Conservation (phyloP, 2,329 filamentous ascomycete species). For the Botrytis elliptica region DNA sequence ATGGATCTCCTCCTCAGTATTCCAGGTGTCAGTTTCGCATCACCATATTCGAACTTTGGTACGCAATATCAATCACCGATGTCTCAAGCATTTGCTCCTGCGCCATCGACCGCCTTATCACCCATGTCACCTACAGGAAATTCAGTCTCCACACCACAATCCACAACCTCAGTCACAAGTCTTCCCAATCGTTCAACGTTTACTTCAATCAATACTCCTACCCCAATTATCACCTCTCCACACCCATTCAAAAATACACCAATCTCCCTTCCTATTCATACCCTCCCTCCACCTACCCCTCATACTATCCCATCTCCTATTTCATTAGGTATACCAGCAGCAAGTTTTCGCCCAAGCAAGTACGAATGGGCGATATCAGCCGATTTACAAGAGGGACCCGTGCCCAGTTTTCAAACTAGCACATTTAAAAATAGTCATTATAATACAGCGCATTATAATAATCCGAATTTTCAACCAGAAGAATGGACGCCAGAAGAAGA, state of each 20-base stretch:
- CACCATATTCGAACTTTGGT: conserved; percentile 31
- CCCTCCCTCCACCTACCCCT: conserved; percentile 30
- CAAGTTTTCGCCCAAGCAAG: conserved; percentile 38
- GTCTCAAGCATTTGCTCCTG: conserved; percentile 33
- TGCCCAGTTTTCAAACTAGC: conserved; percentile 44
- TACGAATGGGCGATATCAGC: conserved; percentile 38
- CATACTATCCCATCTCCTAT: conserved; percentile 25
- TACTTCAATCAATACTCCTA: conserved; percentile 21
- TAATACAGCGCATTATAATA: conserved; percentile 66
- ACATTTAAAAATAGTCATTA: conserved; percentile 67
- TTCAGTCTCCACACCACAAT: conserved; percentile 24
- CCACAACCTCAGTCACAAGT: conserved; percentile 3
- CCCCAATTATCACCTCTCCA: conserved; percentile 19
- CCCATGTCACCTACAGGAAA: conserved; percentile 35
- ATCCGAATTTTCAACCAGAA: conserved; percentile 59
- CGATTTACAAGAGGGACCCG: conserved; percentile 36
- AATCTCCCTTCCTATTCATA: conserved; percentile 25
- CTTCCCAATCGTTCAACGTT: conserved; percentile 25
- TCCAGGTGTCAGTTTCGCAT: conserved; percentile 34
- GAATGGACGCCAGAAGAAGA: conserved; percentile 45
- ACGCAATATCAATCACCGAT: conserved; percentile 30
- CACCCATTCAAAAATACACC: conserved; percentile 10
- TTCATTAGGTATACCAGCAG: conserved; percentile 21
- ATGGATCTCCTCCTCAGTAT: conserved; percentile 34
- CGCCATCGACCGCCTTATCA: conserved; percentile 34